Evolutionary conservation across 1,139 yeast species (phyloP).

Genomic region (Zhuliangozyma parablackwelliae): DNA sequence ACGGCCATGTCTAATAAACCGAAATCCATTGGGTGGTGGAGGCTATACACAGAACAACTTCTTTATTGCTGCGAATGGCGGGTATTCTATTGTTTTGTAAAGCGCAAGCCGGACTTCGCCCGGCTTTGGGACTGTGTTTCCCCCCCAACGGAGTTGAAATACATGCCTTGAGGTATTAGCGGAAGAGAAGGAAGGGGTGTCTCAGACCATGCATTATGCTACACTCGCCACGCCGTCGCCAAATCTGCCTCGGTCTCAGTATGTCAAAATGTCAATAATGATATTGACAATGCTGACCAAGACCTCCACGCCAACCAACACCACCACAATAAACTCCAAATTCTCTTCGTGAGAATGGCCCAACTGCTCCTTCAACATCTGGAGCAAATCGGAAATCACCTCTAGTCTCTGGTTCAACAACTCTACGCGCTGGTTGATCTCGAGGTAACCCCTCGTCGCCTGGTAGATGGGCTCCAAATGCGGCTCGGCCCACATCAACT

Average conservation of each 20-base stretch:
- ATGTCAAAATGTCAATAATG: conserved; percentile 36
- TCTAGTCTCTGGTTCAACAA: conserved; percentile 86
- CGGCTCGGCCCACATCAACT: conserved; percentile 98
- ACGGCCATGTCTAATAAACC: too few species aligned
- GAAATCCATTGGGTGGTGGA: too few species aligned
- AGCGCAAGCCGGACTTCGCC: too few species aligned
- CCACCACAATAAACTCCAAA: conserved; percentile 85
- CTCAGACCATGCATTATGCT: too few species aligned
- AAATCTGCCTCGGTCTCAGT: conserved; percentile 12
- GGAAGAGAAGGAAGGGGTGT: too few species aligned
- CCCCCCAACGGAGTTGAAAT: too few species aligned
- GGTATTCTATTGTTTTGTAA: too few species aligned
- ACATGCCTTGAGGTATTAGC: too few species aligned
- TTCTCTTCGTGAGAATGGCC: conserved; percentile 92
- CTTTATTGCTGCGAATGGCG: too few species aligned
- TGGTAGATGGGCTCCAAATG: conserved; percentile 95
- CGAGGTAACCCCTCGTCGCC: conserved; percentile 91
- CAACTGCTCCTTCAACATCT: conserved; percentile 93
- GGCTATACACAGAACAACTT: too few species aligned
- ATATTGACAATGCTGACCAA: conserved; percentile 79
- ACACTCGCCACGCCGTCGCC: too few species aligned
- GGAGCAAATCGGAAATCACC: conserved; percentile 86
- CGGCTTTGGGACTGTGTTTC: too few species aligned
- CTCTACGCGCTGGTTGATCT: conserved; percentile 88
- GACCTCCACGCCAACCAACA: conserved; percentile 90